A percentile compares a stretch with the other conserved stretches of the same genome.
These are phyloP conservation scores for Didymella keratinophila DNA, from an alignment of 2,329 filamentous ascomycete species.

Conservation along the genomic window DNA sequence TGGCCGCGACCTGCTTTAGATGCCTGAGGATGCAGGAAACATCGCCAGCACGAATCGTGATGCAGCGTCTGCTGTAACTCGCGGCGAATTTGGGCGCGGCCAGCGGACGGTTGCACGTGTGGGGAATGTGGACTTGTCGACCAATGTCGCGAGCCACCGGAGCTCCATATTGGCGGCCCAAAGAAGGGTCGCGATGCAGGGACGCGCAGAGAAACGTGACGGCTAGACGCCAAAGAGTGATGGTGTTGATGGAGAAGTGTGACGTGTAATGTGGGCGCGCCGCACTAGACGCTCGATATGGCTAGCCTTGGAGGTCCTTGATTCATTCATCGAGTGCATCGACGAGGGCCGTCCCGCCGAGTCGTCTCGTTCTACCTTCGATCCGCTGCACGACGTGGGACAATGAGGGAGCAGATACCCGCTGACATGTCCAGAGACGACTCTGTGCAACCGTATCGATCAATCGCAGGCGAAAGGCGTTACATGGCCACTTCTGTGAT, in stretches of 20 bases:
- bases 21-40: constrained; percentile 35
- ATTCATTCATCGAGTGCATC: constrained; percentile 20
- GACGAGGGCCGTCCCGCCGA: constrained; percentile 32
- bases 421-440: constrained; percentile 23
- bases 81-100: constrained; percentile 25
- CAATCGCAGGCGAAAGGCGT: constrained; percentile 19
- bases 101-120: constrained; percentile 33
- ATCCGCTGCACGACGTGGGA: constrained; percentile 35
- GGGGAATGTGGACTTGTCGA: constrained; percentile 29
- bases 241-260: constrained; percentile 39
- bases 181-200: constrained; percentile 38
- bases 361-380: constrained; percentile 27
- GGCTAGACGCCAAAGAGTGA: constrained; percentile 27
- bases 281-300: constrained; percentile 15
- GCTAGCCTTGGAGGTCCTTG: constrained; percentile 3
- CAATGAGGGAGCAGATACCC: constrained; percentile 24
- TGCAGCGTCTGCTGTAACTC: constrained; percentile 37
- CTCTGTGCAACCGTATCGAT: constrained; percentile 26
- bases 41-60: constrained; percentile 33
- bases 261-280: constrained; percentile 39
- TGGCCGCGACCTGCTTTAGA: constrained; percentile 36
- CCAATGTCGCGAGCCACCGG: constrained; percentile 32
- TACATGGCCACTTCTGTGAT: constrained; percentile 12
- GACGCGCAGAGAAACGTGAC: constrained; percentile 31
- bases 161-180: constrained; percentile 30